A percentile compares a stretch with the other conserved stretches of the same genome.
phyloP scores from a whole-genome alignment of 2,329 filamentous ascomycete genomes.

The Penicillium italicum region DNA sequence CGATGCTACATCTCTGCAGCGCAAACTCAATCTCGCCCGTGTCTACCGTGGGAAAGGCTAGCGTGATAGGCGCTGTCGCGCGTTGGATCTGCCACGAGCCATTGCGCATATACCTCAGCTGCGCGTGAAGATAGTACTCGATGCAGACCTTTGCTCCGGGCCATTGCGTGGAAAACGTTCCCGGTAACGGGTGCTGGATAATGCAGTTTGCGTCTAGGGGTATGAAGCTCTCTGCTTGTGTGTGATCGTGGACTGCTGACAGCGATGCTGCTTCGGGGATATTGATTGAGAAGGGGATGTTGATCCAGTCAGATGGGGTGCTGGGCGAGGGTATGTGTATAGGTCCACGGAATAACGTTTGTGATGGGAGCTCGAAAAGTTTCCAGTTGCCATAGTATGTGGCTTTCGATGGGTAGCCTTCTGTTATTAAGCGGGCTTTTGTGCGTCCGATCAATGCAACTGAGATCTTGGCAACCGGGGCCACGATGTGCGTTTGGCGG shows the following conservation, averaged over 20 bases:
- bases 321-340: conserved; percentile 4
- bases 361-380: not conserved
- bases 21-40: not conserved
- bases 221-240: not conserved
- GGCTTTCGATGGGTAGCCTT: not conserved
- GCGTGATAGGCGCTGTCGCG: not conserved
- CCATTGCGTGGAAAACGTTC: not conserved
- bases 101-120: not conserved
- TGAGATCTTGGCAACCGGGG: conserved; percentile 9
- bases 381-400: not conserved
- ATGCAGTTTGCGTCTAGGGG: not conserved
- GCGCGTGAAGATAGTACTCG: not conserved
- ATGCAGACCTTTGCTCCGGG: not conserved
- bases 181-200: not conserved
- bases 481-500: conserved; percentile 8
- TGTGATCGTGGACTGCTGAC: not conserved
- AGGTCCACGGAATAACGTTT: conserved; percentile 2
- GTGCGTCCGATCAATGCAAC: not conserved
- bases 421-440: not conserved
- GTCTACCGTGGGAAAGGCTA: not conserved
- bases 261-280: not conserved
- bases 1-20: not conserved
- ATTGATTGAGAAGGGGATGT: not conserved
- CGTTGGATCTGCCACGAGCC: not conserved
- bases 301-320: not conserved